Base-by-base conservation (phyloP, 1,284 basidiomycete genomes). In the Cryptococcus neoformans region DNA sequence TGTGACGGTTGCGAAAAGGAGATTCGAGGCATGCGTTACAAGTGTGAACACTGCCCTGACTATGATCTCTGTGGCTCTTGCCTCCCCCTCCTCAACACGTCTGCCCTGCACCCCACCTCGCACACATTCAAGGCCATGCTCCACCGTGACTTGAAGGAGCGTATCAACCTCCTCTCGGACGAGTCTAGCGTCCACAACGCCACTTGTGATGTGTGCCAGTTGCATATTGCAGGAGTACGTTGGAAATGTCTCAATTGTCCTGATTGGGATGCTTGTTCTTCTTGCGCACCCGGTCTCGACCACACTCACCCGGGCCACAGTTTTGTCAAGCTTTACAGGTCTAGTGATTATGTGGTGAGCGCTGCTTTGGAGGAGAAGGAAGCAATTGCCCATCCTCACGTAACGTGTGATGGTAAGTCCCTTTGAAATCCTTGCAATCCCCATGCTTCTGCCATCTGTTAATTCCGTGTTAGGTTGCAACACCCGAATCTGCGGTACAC, bases 271-370 rank as follows among this genome's bases (percentile, higher is more conserved):
- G 83, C 85, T 36, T 94, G 91, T 72, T 69, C 75, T 34, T 73
- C 80, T 7, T 94, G 91, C 76, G 88, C 87, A 70, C 79, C 78
- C 57, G 87, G 64, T 4, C 62, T 92, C 59, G 84, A 83, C 0
- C 63, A 75, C 7, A 87, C 89, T 51, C 91, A 94, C 72, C 90
- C 90, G 1, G 69, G 74, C 34, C 91, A 94, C 72, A 80, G 83
- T 6, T 93, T 93, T 69, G 85, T 88, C 37, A 86, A 83, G 70
- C 76, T 93, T 10, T 74, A 75, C 55, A 82, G 81, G 40, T 76
- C 81, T 1, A 79, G 82, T 28, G 84, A 88, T 64, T 71, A 68
- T 54, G 66, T 75, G 51, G 51, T 53, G 28, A 65, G 51, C 54
- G 50, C 55, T 11, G 51, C 52, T 1, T 46, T 53, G 35, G 57